phyloP scores from a whole-genome alignment of 768 basidiomycete species.

The Leccinum imitatum region DNA sequence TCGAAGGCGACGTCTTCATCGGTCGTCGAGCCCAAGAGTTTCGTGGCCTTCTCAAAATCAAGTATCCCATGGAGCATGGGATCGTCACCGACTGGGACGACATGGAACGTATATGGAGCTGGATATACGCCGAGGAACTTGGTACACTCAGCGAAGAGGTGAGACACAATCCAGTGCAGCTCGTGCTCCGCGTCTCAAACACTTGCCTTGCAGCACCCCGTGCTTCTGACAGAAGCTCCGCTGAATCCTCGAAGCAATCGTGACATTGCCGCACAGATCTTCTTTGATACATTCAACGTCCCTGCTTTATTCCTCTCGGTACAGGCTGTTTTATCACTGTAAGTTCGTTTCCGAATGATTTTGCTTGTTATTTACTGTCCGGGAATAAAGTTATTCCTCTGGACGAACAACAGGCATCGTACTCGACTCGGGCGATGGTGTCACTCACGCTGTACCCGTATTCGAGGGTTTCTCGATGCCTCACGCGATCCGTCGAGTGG shows the following conservation, averaged over 20 bases:
- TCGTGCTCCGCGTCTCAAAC: conserved; percentile 2
- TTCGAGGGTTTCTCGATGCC: conserved; percentile 99
- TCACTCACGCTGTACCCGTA: conserved; percentile 97
- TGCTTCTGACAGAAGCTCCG: conserved; percentile 95
- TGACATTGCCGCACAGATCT: conserved; percentile 96
- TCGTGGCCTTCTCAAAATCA: conserved; percentile 93
- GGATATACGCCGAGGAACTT: conserved; percentile 95
- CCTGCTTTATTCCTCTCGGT: conserved; percentile 96
- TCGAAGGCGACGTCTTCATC: conserved; percentile 96
- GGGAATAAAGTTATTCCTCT: conserved; percentile 80
- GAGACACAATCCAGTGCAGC: conserved; percentile 15
- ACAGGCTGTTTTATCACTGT: conserved; percentile 96
- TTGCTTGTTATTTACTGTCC: conserved; percentile 9
- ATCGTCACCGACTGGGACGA: conserved; percentile 99
- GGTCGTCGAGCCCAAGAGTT: conserved; percentile 95
- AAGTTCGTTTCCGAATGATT: conserved; percentile 34
- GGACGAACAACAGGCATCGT: conserved; percentile 99
- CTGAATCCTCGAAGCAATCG: conserved; percentile 95
- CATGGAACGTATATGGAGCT: conserved; percentile 99
- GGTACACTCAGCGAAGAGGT: conserved; percentile 98
- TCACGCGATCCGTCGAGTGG: conserved; percentile 93
- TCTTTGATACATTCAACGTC: conserved; percentile 99
- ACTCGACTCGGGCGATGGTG: conserved; percentile 97
- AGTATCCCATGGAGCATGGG: conserved; percentile 99
- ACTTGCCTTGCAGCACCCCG: conserved; percentile 74